Conservation (phyloP, 345 rosid species). For the Gossypium australe region DNA sequence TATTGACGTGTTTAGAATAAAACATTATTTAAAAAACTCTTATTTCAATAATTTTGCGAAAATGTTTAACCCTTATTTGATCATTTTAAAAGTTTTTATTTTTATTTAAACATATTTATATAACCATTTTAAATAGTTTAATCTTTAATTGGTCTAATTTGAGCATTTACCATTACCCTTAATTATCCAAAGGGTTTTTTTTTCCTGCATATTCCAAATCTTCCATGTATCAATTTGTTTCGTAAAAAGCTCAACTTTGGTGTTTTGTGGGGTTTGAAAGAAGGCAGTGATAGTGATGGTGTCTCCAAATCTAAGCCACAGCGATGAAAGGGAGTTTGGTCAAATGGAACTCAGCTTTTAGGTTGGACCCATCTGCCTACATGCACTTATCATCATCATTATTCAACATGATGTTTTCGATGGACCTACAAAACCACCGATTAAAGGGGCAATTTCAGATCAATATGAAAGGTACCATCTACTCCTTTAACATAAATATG, state of each 20-base stretch:
- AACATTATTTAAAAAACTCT: rapidly evolving
- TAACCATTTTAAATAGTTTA: too few species aligned
- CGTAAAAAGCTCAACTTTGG: neutral
- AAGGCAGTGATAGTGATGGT: neutral
- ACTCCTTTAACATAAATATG: too few species aligned
- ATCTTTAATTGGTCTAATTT: too few species aligned
- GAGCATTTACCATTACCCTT: too few species aligned
- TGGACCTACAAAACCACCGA: neutral
- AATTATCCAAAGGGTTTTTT: too few species aligned
- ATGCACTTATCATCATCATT: neutral
- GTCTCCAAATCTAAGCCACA: neutral
- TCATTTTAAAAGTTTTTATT: too few species aligned
- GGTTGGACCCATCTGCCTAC: neutral
- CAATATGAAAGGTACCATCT: too few species aligned
- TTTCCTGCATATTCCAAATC: neutral
- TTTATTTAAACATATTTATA: too few species aligned
- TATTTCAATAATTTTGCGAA: too few species aligned
- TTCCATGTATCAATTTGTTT: neutral
- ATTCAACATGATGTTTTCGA: neutral
- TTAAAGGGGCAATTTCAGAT: neutral
- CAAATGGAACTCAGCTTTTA: neutral
- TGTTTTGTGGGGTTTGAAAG: neutral
- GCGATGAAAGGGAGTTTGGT: neutral
- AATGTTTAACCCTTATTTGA: too few species aligned
- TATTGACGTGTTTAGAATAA: too few species aligned